phyloP scores from a whole-genome alignment of 768 basidiomycete genomes.

The Pisolithus tinctorius region DNA sequence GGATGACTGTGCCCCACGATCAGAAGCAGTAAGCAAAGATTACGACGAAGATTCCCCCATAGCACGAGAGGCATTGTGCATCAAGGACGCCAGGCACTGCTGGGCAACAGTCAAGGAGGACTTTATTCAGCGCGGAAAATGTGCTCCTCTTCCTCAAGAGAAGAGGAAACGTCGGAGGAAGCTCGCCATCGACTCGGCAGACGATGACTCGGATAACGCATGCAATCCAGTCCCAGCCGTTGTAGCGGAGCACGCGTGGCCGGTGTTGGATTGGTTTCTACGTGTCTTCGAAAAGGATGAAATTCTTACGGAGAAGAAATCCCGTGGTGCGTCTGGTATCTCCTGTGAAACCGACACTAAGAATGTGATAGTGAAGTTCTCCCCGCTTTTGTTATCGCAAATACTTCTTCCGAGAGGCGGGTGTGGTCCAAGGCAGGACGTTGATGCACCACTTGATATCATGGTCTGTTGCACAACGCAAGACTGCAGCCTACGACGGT shows the following conservation, averaged over 20 bases:
- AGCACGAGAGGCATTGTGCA: conserved; percentile 45
- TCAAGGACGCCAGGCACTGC: conserved; percentile 47
- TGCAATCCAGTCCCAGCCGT: conserved; percentile 16
- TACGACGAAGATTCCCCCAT: conserved; percentile 49
- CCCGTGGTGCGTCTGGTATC: conserved; percentile 17
- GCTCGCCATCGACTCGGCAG: conserved; percentile 19
- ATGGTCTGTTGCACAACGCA: conserved; percentile 33
- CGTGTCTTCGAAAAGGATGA: conserved; percentile 67
- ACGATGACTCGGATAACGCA: conserved; percentile 16
- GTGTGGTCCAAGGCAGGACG: conserved; percentile 48
- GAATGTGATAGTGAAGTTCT: conserved; percentile 32
- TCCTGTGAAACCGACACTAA: conserved; percentile 7
- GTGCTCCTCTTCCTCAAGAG: conserved; percentile 8
- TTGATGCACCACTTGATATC: conserved; percentile 43
- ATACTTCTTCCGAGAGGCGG: conserved; percentile 49
- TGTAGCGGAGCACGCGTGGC: conserved; percentile 63
- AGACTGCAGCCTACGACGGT: conserved; percentile 21
- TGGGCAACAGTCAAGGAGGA: conserved; percentile 58
- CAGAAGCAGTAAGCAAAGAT: conserved; percentile 19
- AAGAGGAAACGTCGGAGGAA: conserved; percentile 29
- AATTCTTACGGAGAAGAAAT: conserved; percentile 22
- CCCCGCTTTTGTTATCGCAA: conserved; percentile 50
- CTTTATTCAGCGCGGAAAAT: conserved; percentile 36
- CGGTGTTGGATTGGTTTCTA: conserved; percentile 63
- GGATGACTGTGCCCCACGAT: conserved; percentile 1